Base-by-base conservation (phyloP, 2,329 filamentous ascomycete genomes). In the Cadophora sp. region DNA sequence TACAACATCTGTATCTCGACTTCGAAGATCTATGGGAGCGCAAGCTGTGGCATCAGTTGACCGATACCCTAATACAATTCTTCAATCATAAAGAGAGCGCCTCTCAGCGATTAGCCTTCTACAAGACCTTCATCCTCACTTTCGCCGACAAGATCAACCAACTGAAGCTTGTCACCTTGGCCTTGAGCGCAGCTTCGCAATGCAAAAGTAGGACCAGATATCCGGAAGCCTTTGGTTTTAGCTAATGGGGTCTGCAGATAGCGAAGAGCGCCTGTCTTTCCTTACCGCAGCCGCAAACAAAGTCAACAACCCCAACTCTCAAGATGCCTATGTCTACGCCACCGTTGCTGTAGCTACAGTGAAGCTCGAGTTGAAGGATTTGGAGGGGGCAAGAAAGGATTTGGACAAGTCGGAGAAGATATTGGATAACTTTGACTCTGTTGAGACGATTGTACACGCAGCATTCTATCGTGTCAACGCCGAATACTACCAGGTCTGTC, bases 71-170 rank as follows among this genome's bases (percentile, higher is more conserved):
- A 65, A 84, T 97, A 74, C 87, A 92, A 73, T 97, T 95, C 86
- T 99, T 97, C 83, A 89, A 90, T 76, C 83, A 92, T 74, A 86
- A 91, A 53, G 88, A 90, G 77, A 98, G 94, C 81, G 91, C 89
- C 65, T 85, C 88, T 66, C 93, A 97, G 82, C 91, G 95, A 77
- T 87, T 99, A 82, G 84, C 89, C 68, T 91, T 99, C 80, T 99
- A 96, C 85, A 93, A 96, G 82, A 89, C 89, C 75, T 99, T 99
- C 83, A 91, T 99, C 80, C 88, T 95, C 79, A 96, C 91, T 80
- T 99, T 99, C 78, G 93, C 94, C 72, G 94, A 97, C 79, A 97
- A 96, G 86, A 97, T 99, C 85, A 99, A 98, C 83, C 95, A 98
- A 83, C 85, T 99, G 71, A 97, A 97, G 86, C 90, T 98, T 73